Evolutionary conservation across 2,329 filamentous ascomycete species (phyloP).

Genomic region (Monosporascus sp.): DNA sequence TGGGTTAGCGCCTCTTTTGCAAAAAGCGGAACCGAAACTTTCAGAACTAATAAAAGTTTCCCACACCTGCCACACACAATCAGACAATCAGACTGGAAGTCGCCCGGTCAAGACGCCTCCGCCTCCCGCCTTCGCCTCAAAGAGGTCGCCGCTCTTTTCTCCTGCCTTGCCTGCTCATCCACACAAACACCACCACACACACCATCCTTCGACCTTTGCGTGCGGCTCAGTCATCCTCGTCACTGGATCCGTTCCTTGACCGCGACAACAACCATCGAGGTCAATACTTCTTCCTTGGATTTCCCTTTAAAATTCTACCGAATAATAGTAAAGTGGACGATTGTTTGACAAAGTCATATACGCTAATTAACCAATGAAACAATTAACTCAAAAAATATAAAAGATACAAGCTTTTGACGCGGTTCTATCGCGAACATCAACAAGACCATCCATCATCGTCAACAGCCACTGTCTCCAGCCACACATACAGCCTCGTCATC

Average conservation of each 20-base stretch:
- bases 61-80: not conserved
- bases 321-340: not conserved
- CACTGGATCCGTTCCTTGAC: not conserved
- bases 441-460: slow-evolving; percentile 22
- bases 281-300: not conserved
- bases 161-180: not conserved
- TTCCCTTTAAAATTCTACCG: not conserved
- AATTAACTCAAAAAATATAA: slow-evolving; percentile 5
- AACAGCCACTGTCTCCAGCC: slow-evolving; percentile 30
- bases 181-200: not conserved
- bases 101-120: not conserved
- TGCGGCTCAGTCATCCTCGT: slow-evolving; percentile 1
- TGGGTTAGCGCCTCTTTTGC: no score
- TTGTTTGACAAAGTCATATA: not conserved
- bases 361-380: slow-evolving; percentile 2
- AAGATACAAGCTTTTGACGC: slow-evolving; percentile 11
- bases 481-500: slow-evolving; percentile 28
- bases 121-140: not conserved
- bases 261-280: not conserved
- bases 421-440: slow-evolving; percentile 21
- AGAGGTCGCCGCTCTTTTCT: not conserved
- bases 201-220: not conserved
- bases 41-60: not conserved
- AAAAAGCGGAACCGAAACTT: not conserved
- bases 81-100: not conserved